Evolutionary conservation across 2,329 filamentous ascomycete species (phyloP), one percentile per base, ranked within the genome.

Genomic region (Hirsutella minnesotensis): DNA sequence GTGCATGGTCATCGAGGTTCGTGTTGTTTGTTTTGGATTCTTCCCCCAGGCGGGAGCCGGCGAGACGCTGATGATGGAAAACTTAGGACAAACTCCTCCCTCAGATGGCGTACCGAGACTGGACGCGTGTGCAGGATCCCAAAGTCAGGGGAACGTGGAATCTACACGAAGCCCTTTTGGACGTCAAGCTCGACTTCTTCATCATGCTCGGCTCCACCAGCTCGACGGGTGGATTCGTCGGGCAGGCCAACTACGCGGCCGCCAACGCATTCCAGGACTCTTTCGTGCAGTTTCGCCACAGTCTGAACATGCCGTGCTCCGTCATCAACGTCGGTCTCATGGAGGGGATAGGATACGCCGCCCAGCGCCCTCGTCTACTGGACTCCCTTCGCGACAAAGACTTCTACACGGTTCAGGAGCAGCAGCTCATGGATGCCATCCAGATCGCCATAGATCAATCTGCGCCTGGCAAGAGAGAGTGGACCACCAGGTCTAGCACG

Each of bases 181-280:
- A 43, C 3, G 7, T 7, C 7, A 18, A 34, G 9, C 41, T 56
- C 1, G 51, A 58, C 40, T 60, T 64, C 47, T 63, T 64, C 44
- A 40, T 48, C 10, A 38, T 54, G n/a, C 47, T 53, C 37, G 52
- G 51, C 15, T 63, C 59, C 20, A 47, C 56, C 15, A 49, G 47
- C 0, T 53, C 47, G 24, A 42, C 56, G 0, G 36, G 57, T 9
- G 60, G 54, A 1, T 46, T 50, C 4, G 37, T 47, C 3, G 51
- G 48, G 2, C 59, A 64, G 40, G 51, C 54, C 39, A 64, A 61
- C 43, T 67, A 67, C 41, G 48, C 53, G 3, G 56, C 61, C 2
- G 62, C 54, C 3, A 40, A 38, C 19, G 13, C 22, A 3, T 44
- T 37, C n/a, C 22, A 61, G 33, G 55, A 59, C 29, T 48, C 53